Conservation (phyloP, 495 filamentous ascomycete genomes). For the Xylaria telfairii region DNA sequence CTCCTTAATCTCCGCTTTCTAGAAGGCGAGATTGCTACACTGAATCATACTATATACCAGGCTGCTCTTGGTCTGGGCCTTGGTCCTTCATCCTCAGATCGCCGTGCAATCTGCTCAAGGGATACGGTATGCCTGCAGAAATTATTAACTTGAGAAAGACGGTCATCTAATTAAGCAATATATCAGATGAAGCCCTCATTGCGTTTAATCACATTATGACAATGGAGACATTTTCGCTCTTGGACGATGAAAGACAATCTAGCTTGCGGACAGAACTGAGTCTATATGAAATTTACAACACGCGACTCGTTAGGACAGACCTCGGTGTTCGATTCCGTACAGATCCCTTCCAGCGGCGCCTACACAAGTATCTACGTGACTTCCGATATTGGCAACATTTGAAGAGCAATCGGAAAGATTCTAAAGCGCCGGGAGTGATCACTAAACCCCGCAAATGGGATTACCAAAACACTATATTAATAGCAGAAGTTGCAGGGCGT, state of each 20-base stretch:
- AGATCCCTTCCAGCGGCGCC: not conserved
- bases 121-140: not conserved
- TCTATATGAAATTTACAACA: not conserved
- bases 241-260: not conserved
- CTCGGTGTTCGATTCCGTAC: not conserved
- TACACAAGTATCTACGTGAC: not conserved
- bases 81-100: not conserved
- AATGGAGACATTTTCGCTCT: not conserved
- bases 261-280: not conserved
- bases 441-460: not conserved
- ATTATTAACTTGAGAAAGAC: not conserved
- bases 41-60: constrained; percentile 40
- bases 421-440: not conserved
- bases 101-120: not conserved
- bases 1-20: constrained; percentile 41
- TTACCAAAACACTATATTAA: not conserved
- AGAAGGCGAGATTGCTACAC: constrained; percentile 36
- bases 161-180: not conserved
- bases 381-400: not conserved
- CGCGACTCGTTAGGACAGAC: not conserved
- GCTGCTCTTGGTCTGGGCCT: constrained; percentile 31
- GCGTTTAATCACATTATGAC: not conserved
- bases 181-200: not conserved
- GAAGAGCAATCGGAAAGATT: not conserved
- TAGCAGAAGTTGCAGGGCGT: not conserved